Percentiles rank a stretch among this genome's conserved stretches.
Conservation (phyloP, 2,329 filamentous ascomycete genomes). For the Penicillium sp. region DNA sequence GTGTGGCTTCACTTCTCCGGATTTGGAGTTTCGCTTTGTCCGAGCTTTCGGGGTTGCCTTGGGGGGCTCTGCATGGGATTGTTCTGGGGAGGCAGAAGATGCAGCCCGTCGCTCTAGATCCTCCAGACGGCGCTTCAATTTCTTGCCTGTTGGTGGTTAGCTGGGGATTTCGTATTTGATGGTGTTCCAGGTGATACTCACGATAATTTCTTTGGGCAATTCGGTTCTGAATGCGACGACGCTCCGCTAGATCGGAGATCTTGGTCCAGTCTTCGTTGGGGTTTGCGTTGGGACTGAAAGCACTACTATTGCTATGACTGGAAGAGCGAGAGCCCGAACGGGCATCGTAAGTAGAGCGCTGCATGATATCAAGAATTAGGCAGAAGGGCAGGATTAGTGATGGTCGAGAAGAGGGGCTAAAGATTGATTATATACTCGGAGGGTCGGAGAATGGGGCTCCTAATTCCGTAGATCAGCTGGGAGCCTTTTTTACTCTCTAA, state of each 20-base stretch:
- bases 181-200: conserved; percentile 51
- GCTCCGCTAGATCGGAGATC: conserved; percentile 94
- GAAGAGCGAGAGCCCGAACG: conserved; percentile 57
- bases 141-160: conserved; percentile 53
- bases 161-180: no score
- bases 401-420: not conserved
- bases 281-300: conserved; percentile 91
- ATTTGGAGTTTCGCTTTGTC: conserved; percentile 27
- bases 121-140: conserved; percentile 67
- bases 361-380: conserved; percentile 23
- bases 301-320: conserved; percentile 80
- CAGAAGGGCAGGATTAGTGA: conserved; percentile 3
- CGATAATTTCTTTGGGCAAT: conserved; percentile 98
- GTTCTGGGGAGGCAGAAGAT: conserved; percentile 62
- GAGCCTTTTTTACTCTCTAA: conserved; percentile 14
- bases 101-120: conserved; percentile 63
- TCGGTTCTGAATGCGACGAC: conserved; percentile 91
- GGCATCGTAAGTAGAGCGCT: conserved; percentile 32
- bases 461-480: conserved; percentile 25
- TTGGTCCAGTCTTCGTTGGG: conserved; percentile 99
- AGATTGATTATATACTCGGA: conserved; percentile 29
- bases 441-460: conserved; percentile 20
- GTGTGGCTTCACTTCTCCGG: conserved; percentile 26
- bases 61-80: conserved; percentile 54
- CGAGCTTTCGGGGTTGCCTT: conserved; percentile 29